Percentiles rank a stretch among this genome's conserved stretches.
Conservation (phyloP, 495 filamentous ascomycete genomes). For the Neurospora sp. region DNA sequence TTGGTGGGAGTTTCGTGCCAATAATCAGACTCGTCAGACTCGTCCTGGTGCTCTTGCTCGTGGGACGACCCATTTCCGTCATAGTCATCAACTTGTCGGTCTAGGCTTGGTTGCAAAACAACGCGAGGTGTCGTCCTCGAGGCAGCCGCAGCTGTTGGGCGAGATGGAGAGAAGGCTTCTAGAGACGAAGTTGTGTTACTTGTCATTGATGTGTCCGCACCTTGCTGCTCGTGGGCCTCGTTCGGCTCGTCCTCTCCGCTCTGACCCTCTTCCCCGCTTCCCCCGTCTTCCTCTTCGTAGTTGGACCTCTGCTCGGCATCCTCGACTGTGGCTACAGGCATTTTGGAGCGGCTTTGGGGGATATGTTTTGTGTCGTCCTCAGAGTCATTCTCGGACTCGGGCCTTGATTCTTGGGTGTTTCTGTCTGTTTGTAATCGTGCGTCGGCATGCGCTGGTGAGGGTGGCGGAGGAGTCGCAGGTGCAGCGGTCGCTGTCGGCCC, state of each 20-base stretch:
- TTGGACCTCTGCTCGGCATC: neutral
- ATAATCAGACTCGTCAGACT: neutral
- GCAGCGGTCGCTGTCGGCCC: slow-evolving; percentile 1
- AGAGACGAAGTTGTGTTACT: slow-evolving; percentile 42
- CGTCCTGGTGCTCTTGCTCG: slow-evolving; percentile 1
- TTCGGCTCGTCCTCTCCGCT: neutral
- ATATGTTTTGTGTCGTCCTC: neutral
- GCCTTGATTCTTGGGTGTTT: neutral
- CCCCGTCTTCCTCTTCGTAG: neutral
- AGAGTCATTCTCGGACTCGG: neutral
- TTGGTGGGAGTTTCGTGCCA: slow-evolving; percentile 2
- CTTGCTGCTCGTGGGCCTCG: slow-evolving; percentile 15
- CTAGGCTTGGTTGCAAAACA: slow-evolving; percentile 35
- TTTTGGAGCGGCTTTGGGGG: neutral
- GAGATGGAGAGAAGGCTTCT: slow-evolving; percentile 50
- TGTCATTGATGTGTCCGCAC: slow-evolving; percentile 28
- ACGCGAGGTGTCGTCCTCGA: slow-evolving; percentile 46
- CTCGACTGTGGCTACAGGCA: slow-evolving; percentile 3
- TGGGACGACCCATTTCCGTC: neutral
- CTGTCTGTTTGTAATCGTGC: neutral
- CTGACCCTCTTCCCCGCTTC: neutral
- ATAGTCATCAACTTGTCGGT: slow-evolving; percentile 6
- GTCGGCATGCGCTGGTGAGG: slow-evolving; percentile 2
- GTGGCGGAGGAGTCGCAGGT: neutral
- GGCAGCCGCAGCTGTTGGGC: slow-evolving; percentile 55